Percentiles rank a stretch among this genome's conserved stretches.
Conservation (phyloP, 345 rosid species). For the Hirschfeldia incana region DNA sequence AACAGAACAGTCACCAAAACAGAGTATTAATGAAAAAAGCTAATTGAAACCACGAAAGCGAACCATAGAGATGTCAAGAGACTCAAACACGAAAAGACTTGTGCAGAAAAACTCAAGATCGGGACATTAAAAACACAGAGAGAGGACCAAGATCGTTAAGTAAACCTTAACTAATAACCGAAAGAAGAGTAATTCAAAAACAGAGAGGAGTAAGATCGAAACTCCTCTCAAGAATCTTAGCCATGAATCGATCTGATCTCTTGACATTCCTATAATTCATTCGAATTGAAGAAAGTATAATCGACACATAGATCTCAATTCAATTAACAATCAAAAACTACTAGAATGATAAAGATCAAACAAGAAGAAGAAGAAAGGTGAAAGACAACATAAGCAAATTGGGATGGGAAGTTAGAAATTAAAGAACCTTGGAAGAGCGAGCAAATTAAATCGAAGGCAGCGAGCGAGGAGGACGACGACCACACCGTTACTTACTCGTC, state of each 20-base stretch:
- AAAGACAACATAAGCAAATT: background rate
- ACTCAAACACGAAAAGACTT: background rate
- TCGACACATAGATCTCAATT: conserved; percentile 23
- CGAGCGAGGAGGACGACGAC: conserved; percentile 4
- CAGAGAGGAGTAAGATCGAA: background rate
- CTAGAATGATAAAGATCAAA: background rate
- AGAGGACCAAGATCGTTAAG: background rate
- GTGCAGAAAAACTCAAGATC: background rate
- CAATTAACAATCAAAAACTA: background rate
- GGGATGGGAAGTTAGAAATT: conserved; percentile 5
- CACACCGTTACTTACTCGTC: conserved; percentile 38
- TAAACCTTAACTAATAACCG: too few species aligned
- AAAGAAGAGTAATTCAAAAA: too few species aligned
- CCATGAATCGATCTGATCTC: background rate
- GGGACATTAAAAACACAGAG: background rate
- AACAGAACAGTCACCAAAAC: background rate
- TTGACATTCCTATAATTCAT: background rate
- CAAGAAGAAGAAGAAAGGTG: background rate
- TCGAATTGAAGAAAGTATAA: background rate
- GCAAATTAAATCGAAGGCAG: conserved; percentile 22
- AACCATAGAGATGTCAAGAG: background rate
- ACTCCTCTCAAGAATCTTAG: background rate
- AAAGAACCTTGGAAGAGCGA: conserved; percentile 27
- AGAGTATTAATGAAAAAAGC: background rate
- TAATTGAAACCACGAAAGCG: background rate